These are phyloP conservation scores for Iris macrosiphon DNA, from an alignment of 106 monocot species.

Conservation along the genomic window DNA sequence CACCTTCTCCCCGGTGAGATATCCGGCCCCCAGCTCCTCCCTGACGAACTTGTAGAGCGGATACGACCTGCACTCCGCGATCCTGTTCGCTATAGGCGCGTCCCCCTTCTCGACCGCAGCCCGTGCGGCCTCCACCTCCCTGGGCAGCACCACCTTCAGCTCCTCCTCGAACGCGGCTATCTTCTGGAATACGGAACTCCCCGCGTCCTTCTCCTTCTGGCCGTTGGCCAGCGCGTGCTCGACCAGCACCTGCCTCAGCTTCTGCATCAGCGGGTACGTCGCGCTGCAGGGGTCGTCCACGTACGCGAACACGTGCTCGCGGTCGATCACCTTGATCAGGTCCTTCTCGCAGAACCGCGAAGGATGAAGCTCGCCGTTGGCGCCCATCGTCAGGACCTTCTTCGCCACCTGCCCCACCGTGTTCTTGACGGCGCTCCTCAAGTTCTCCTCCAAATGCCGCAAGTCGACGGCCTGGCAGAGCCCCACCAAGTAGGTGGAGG, in stretches of 20 bases:
- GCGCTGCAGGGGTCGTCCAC: constrained; percentile 38
- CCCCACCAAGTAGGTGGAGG: constrained; percentile 29
- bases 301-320: constrained; percentile 39
- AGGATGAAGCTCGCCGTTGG: constrained; percentile 37
- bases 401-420: constrained; percentile 36
- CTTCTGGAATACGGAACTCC: constrained; percentile 12
- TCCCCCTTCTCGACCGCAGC: constrained; percentile 5
- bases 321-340: constrained; percentile 27
- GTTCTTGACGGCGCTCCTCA: constrained; percentile 34
- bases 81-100: constrained; percentile 9
- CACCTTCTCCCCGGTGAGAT: constrained; percentile 15
- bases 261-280: constrained; percentile 37
- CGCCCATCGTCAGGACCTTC: constrained; percentile 24
- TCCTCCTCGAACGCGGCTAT: constrained; percentile 8
- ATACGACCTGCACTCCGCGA: constrained; percentile 29
- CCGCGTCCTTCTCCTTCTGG: constrained; percentile 23
- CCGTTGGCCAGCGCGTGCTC: constrained; percentile 32
- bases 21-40: constrained; percentile 15
- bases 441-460: constrained; percentile 43
- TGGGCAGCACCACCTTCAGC: constrained; percentile 12
- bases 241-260: constrained; percentile 37
- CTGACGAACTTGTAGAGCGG: constrained; percentile 29
- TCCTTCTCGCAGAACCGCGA: constrained; percentile 51
- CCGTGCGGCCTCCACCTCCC: constrained; percentile 7
- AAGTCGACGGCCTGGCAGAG: constrained; percentile 40